phyloP scores from a whole-genome alignment of 768 basidiomycete species.

The Butyriboletus loyo region DNA sequence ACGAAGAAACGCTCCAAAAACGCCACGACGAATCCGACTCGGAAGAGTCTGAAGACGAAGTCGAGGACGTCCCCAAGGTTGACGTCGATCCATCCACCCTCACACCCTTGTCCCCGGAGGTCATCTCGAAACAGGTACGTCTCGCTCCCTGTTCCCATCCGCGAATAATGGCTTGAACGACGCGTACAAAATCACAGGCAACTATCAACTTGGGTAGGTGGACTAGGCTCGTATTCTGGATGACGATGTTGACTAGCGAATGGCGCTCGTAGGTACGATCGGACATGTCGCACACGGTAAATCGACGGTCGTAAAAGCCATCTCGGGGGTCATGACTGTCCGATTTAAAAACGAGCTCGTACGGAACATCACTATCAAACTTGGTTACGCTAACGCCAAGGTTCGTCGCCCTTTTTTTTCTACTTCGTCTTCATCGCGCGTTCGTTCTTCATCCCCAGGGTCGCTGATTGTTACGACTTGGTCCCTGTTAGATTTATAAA shows the following conservation, averaged over 20 bases:
- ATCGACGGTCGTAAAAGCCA: constrained; percentile 96
- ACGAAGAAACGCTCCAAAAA: constrained; percentile 66
- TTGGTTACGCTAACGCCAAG: constrained; percentile 99
- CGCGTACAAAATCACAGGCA: constrained; percentile 50
- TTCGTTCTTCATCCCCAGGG: not conserved
- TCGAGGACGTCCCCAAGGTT: constrained; percentile 58
- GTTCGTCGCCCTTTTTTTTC: constrained; percentile 43
- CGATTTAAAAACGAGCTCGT: constrained; percentile 99
- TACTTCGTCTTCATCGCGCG: not conserved
- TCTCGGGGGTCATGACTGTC: constrained; percentile 97
- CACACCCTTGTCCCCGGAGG: constrained; percentile 85
- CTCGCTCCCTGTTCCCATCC: not conserved
- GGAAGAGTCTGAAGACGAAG: constrained; percentile 58
- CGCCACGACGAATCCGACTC: constrained; percentile 66
- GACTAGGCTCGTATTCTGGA: not conserved
- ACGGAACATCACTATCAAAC: constrained; percentile 98
- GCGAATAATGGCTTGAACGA: not conserved
- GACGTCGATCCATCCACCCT: constrained; percentile 80
- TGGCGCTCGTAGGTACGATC: constrained; percentile 72
- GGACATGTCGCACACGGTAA: constrained; percentile 99
- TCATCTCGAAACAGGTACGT: constrained; percentile 86
- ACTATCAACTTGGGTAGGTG: constrained; percentile 85
- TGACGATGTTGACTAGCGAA: constrained; percentile 1
- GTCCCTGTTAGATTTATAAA: constrained; percentile 81
- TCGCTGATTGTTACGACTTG: not conserved